These are phyloP conservation scores for Ophiostoma angusticollis DNA, from an alignment of 2,329 filamentous ascomycete species.

Conservation along the genomic window DNA sequence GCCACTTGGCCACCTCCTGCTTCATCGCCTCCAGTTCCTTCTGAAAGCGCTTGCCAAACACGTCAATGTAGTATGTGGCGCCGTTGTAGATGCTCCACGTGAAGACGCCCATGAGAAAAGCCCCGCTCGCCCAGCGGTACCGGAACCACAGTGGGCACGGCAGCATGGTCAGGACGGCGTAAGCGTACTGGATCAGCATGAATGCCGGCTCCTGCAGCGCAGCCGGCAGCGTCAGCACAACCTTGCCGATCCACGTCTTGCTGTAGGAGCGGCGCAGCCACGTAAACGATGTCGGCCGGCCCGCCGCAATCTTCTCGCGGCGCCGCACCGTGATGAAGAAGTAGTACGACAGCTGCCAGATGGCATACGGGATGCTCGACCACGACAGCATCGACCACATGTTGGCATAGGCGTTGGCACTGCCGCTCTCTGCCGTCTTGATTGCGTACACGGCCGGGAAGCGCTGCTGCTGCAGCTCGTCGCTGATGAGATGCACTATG, in stretches of 20 bases:
- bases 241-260: slow-evolving; percentile 74
- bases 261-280: slow-evolving; percentile 90
- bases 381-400: slow-evolving; percentile 80
- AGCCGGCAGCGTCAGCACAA: slow-evolving; percentile 68
- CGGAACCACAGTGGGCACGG: slow-evolving; percentile 94
- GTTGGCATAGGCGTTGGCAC: slow-evolving; percentile 64
- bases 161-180: slow-evolving; percentile 84
- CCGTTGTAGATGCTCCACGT: slow-evolving; percentile 94
- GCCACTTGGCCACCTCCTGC: slow-evolving; percentile 81
- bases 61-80: slow-evolving; percentile 94
- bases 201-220: slow-evolving; percentile 75
- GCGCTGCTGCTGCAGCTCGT: slow-evolving; percentile 49
- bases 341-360: slow-evolving; percentile 92
- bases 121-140: slow-evolving; percentile 64
- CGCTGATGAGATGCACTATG: slow-evolving; percentile 67
- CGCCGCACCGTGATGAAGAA: slow-evolving; percentile 89
- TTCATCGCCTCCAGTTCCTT: slow-evolving; percentile 86
- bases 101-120: slow-evolving; percentile 74
- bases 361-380: slow-evolving; percentile 81
- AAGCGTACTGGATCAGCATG: slow-evolving; percentile 90
- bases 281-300: slow-evolving; percentile 90
- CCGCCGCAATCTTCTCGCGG: slow-evolving; percentile 90
- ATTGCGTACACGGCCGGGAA: slow-evolving; percentile 83
- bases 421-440: slow-evolving; percentile 54
- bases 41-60: slow-evolving; percentile 93